These are phyloP conservation scores for Mrakia frigida DNA, from an alignment of 768 basidiomycete species.

Conservation along the genomic window DNA sequence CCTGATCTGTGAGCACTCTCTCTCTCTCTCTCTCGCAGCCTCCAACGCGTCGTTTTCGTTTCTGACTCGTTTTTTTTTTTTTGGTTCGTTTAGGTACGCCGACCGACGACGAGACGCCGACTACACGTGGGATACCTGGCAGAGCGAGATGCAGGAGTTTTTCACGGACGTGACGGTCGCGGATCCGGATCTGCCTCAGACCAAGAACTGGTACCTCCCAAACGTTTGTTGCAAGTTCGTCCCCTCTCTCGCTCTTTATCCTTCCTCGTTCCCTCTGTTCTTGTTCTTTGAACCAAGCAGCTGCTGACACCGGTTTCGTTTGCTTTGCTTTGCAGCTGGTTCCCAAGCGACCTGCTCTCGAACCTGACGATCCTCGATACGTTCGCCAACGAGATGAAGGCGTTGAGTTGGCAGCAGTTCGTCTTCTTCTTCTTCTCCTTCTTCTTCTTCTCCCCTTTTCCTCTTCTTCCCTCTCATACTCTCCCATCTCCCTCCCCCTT, in stretches of 20 bases:
- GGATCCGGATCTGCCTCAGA: conserved; percentile 47
- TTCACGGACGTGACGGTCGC: conserved; percentile 50
- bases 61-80: background rate
- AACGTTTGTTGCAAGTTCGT: conserved; percentile 52
- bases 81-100: conserved; percentile 39
- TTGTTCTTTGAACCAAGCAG: no score
- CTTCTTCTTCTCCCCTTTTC: background rate
- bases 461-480: background rate
- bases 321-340: conserved; percentile 48
- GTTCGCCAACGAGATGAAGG: conserved; percentile 39
- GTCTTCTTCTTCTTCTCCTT: conserved; percentile 6
- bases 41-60: background rate
- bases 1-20: conserved; percentile 57
- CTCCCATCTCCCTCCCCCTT: background rate
- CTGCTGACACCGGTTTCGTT: background rate
- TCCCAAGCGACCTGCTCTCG: conserved; percentile 39
- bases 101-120: conserved; percentile 39
- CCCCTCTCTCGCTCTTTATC: background rate
- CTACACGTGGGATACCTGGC: conserved; percentile 49
- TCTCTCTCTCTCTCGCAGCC: background rate
- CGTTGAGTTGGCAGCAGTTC: conserved; percentile 44
- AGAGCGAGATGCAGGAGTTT: conserved; percentile 51
- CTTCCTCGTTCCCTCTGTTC: background rate
- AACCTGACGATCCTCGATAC: conserved; percentile 41
- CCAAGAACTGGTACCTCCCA: conserved; percentile 55